Evolutionary conservation across 768 basidiomycete genomes (phyloP).

Genomic region (Tricholoma hemisulphureum): DNA sequence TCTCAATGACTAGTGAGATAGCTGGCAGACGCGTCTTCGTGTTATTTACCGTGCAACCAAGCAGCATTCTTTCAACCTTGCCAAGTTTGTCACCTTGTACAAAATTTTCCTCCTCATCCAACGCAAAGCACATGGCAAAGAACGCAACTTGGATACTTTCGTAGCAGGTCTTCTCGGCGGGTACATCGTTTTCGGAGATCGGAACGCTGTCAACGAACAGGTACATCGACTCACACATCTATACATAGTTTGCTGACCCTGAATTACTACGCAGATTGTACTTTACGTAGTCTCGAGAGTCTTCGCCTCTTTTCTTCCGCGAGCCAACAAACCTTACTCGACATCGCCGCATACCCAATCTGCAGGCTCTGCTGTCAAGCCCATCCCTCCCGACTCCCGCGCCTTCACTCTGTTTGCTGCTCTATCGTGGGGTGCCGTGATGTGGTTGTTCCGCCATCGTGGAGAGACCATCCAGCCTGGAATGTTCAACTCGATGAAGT

Average conservation of each 20-base stretch:
- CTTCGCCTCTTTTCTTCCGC: constrained; percentile 87
- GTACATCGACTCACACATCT: constrained; percentile 43
- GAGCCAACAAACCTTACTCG: constrained; percentile 58
- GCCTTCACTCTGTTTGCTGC: constrained; percentile 89
- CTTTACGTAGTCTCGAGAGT: constrained; percentile 94
- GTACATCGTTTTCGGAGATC: constrained; percentile 82
- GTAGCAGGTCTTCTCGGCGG: constrained; percentile 92
- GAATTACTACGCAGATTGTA: constrained; percentile 67
- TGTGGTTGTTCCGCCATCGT: constrained; percentile 90
- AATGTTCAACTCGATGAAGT: constrained; percentile 95
- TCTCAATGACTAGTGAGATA: constrained; percentile 29
- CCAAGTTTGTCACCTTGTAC: constrained; percentile 93
- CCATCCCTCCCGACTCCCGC: constrained; percentile 79
- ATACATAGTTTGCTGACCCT: background rate
- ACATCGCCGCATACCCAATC: constrained; percentile 40
- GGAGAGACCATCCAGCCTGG: constrained; percentile 94
- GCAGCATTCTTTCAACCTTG: constrained; percentile 88
- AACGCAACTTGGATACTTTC: constrained; percentile 80
- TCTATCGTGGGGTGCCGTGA: constrained; percentile 90
- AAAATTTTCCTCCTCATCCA: constrained; percentile 84
- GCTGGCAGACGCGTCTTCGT: constrained; percentile 66
- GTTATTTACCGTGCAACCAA: constrained; percentile 82
- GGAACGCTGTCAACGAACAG: constrained; percentile 90
- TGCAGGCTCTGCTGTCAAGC: constrained; percentile 48
- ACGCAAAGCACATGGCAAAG: constrained; percentile 75